A percentile compares a stretch with the other conserved stretches of the same genome.
Conservation (phyloP, 2,329 filamentous ascomycete genomes). For the Xylariales sp. region DNA sequence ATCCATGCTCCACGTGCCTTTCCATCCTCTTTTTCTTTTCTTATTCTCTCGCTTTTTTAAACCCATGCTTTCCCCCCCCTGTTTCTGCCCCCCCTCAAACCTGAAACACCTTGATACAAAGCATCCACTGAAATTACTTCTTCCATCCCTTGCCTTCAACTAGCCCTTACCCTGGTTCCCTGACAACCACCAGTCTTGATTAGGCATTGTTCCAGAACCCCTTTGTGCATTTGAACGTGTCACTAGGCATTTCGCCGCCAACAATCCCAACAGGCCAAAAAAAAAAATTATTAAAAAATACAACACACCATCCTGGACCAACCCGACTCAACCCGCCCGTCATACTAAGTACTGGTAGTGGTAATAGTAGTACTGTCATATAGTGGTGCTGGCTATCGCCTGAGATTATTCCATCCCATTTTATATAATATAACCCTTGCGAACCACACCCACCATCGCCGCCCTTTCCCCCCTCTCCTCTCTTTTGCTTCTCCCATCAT, state of each 20-base stretch:
- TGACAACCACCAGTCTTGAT: slow-evolving; percentile 38
- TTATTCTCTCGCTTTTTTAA: too few species aligned
- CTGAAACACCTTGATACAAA: slow-evolving; percentile 38
- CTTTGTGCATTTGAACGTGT: slow-evolving; percentile 21
- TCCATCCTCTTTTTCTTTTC: not conserved
- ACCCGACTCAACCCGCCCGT: slow-evolving; percentile 17
- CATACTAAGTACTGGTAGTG: slow-evolving; percentile 9
- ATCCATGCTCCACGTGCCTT: slow-evolving; percentile 27
- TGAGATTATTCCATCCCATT: slow-evolving; percentile 14
- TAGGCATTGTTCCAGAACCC: slow-evolving; percentile 48
- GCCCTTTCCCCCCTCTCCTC: not conserved
- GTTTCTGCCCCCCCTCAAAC: not conserved
- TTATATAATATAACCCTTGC: slow-evolving; percentile 35
- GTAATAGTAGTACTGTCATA: slow-evolving; percentile 12
- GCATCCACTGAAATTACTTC: not conserved
- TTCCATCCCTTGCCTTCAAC: slow-evolving; percentile 3
- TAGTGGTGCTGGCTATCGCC: slow-evolving; percentile 12
- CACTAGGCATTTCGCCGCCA: slow-evolving; percentile 32
- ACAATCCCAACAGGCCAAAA: slow-evolving; percentile 29
- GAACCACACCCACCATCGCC: slow-evolving; percentile 26
- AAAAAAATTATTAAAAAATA: too few species aligned
- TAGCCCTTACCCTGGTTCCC: slow-evolving; percentile 10
- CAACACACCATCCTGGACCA: slow-evolving; percentile 10
- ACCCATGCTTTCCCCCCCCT: too few species aligned
- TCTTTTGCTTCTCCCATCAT: slow-evolving; percentile 53